Evolutionary conservation across 108 stramenopile genomes (phyloP).

Genomic region (Ochromonas danica): DNA sequence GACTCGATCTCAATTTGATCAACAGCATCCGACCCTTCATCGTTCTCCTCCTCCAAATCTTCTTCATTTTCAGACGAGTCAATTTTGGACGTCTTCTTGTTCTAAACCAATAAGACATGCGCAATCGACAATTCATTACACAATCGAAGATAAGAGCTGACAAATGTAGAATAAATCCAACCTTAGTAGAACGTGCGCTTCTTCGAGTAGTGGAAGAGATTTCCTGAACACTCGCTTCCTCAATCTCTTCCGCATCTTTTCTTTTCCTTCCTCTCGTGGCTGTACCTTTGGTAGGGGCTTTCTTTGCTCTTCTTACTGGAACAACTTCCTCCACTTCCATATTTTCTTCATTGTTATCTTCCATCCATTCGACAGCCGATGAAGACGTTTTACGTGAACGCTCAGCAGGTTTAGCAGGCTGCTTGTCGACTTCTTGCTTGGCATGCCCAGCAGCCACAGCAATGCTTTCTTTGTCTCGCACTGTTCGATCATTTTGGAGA

Average conservation of each 20-base stretch:
- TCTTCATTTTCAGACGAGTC: background rate
- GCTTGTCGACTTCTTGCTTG: background rate
- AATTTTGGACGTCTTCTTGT: background rate
- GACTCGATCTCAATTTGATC: conserved; percentile 6
- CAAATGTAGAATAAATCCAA: too few species aligned
- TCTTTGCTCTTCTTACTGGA: conserved; percentile 26
- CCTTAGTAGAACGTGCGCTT: too few species aligned
- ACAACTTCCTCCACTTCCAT: background rate
- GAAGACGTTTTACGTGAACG: too few species aligned
- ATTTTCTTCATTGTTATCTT: background rate
- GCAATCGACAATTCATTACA: too few species aligned
- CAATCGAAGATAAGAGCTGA: too few species aligned
- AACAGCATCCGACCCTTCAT: background rate
- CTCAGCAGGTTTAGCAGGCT: too few species aligned
- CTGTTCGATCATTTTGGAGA: background rate
- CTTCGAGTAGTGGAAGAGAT: background rate
- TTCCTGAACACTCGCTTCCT: conserved; percentile 25
- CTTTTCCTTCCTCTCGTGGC: conserved; percentile 29
- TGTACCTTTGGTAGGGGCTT: conserved; percentile 41
- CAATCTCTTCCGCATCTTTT: conserved; percentile 48
- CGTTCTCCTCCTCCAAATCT: conserved; percentile 32
- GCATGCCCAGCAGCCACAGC: background rate
- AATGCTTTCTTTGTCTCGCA: background rate
- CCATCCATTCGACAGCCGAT: too few species aligned
- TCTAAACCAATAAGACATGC: background rate